These are phyloP conservation scores for Mortierella sp. DNA, from an alignment of 371 early-diverging fungal genomes.

Conservation along the genomic window DNA sequence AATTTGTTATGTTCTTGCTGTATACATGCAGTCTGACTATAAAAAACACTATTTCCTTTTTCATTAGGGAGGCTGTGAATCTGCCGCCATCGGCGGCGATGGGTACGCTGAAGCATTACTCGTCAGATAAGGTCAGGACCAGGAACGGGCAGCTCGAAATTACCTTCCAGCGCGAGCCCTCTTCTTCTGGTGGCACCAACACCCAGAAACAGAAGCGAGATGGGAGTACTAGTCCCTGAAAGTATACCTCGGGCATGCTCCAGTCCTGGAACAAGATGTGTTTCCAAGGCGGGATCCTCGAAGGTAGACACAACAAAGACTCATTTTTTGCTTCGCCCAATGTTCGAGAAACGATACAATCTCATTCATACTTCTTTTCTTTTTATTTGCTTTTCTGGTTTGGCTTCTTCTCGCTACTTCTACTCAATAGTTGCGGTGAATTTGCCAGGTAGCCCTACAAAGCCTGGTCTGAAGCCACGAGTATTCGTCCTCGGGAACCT, in stretches of 20 bases:
- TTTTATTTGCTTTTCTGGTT: not conserved
- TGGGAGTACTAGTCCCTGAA: constrained; percentile 41
- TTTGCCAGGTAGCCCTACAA: constrained; percentile 61
- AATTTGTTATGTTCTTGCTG: not conserved
- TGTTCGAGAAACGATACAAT: not conserved
- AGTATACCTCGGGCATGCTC: constrained; percentile 68
- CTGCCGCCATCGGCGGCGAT: constrained; percentile 62
- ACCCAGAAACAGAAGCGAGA: not conserved
- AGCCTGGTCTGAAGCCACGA: constrained; percentile 69
- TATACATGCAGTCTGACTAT: too few relatives aligned
- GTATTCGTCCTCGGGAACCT: constrained; percentile 73
- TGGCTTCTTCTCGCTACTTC: too few relatives aligned
- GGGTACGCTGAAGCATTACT: constrained; percentile 64
- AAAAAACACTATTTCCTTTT: too few relatives aligned
- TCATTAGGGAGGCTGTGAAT: constrained; percentile 62
- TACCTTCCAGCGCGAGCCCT: constrained; percentile 26
- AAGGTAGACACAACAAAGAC: constrained; percentile 40
- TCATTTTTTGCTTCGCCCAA: not conserved
- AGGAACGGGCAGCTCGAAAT: constrained; percentile 62
- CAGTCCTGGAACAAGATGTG: constrained; percentile 75
- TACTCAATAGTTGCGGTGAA: constrained; percentile 64
- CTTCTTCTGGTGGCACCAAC: not conserved
- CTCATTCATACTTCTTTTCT: not conserved
- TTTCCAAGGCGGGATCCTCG: constrained; percentile 70
- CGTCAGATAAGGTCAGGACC: constrained; percentile 61